Base-by-base conservation (phyloP, 1,284 basidiomycete genomes). In the Pseudozyma hubeiensis region DNA sequence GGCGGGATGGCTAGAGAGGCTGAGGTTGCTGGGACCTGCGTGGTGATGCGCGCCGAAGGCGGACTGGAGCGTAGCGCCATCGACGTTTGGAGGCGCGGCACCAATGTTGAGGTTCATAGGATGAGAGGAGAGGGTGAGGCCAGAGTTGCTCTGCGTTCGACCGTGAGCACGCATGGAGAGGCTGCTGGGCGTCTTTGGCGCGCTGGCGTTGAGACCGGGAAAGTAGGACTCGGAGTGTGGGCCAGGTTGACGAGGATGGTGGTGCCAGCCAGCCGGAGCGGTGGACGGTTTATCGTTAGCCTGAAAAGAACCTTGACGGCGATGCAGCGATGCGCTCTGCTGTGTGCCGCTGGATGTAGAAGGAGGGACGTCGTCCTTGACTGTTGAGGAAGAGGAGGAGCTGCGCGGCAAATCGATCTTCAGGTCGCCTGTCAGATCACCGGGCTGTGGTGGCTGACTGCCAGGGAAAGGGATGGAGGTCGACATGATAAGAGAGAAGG, bases 201-300 rank as follows among this genome's bases (percentile, higher is more conserved):
- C 48, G 47, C 37, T 53, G 8, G 64, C 45, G 5, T 57, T 60
- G 10, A 39, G 30, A 10, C 61, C 67, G n/a, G 76, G 61, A 43
- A 79, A 79, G 57, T 79, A 79, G 7, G 64, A 65, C 13, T 79
- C 78, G 3, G 75, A 62, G 58, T 65, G 62, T 1, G 78, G 58
- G 4, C 61, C 64, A 5, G 78, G 78, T 40, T 75, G 78, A 24
- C 78, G 66, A 13, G 75, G 76, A 49, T 77, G 73, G 37, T 76
- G 74, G 14, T 68, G 58, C 70, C 70, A 77, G 17, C 57, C 61
- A 13, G 64, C 49, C 3, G 60, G 72, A 3, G 46, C 50, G 11
- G 60, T 53, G 30, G 50, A 35, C 30, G 58, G 53, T 31, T 73
- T 60, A 29, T 67, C 63, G 31, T 43, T 24, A 19, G 68, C 33